These are phyloP conservation scores for Phanerodontia chrysosporium DNA, from an alignment of 768 basidiomycete genomes.

Conservation along the genomic window DNA sequence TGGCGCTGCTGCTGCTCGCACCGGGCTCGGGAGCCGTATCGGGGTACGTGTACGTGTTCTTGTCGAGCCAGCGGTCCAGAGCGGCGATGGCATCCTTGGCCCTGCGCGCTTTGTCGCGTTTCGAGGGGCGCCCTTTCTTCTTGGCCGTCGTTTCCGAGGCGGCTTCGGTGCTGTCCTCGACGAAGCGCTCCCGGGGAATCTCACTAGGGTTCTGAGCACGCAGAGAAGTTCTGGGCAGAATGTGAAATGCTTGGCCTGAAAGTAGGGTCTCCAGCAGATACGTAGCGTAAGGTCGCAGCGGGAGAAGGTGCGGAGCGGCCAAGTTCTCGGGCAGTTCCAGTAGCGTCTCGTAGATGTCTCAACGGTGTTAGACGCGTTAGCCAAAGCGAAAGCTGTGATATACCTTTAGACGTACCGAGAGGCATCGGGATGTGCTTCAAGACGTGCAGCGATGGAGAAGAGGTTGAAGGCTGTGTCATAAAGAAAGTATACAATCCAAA, in stretches of 20 bases:
- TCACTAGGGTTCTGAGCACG: conserved; percentile 55
- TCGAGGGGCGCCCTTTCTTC: conserved; percentile 58
- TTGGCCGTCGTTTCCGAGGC: conserved; percentile 26
- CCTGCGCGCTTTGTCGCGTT: conserved; percentile 53
- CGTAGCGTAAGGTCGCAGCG: conserved; percentile 47
- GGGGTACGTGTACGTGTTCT: conserved; percentile 25
- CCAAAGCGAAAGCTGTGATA: background rate
- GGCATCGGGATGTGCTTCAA: conserved; percentile 59
- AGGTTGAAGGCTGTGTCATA: conserved; percentile 57
- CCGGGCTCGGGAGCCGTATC: conserved; percentile 1
- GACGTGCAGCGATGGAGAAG: conserved; percentile 45
- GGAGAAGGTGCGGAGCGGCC: conserved; percentile 33
- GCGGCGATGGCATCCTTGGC: conserved; percentile 44
- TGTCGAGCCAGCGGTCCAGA: conserved; percentile 48
- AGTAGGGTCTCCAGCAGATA: conserved; percentile 48
- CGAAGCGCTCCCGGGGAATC: conserved; percentile 66
- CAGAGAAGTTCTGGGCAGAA: conserved; percentile 51
- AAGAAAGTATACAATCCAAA: conserved; percentile 72
- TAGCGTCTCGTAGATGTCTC: conserved; percentile 57
- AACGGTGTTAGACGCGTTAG: conserved; percentile 1
- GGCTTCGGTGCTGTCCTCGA: conserved; percentile 30
- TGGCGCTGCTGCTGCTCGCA: background rate
- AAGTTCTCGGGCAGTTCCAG: conserved; percentile 44
- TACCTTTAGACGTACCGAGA: conserved; percentile 40
- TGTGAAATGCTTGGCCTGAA: conserved; percentile 48